A percentile compares a stretch with the other conserved stretches of the same genome.
Evolutionary conservation across 2,329 filamentous ascomycete genomes (phyloP).

Genomic region (Hypoxylon sp.): DNA sequence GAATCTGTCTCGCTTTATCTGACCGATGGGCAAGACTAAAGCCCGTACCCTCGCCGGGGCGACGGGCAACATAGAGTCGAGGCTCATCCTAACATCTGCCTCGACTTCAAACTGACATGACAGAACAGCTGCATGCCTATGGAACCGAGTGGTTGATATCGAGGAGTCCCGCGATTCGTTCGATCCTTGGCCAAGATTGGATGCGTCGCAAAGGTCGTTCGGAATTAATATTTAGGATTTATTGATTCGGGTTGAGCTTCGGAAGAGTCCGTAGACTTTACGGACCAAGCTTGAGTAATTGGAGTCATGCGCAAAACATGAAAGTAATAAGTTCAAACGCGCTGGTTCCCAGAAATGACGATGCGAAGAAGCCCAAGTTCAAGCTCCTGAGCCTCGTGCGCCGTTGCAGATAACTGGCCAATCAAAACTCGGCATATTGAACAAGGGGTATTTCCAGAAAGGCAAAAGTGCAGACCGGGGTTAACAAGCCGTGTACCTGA

Average conservation of each 20-base stretch:
- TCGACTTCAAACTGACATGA: slow-evolving; percentile 47
- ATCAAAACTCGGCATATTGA: slow-evolving; percentile 22
- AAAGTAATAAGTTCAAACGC: slow-evolving; percentile 26
- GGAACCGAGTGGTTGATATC: slow-evolving; percentile 16
- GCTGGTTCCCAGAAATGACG: slow-evolving; percentile 30
- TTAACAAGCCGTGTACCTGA: slow-evolving; percentile 19
- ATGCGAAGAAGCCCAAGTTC: slow-evolving; percentile 42
- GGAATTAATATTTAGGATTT: slow-evolving; percentile 18
- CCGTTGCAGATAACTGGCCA: slow-evolving; percentile 33
- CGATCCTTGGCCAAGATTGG: slow-evolving; percentile 18
- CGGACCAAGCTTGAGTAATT: neutral
- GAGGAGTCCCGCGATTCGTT: slow-evolving; percentile 26
- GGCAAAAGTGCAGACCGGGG: slow-evolving; percentile 30
- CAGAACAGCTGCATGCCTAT: slow-evolving; percentile 50
- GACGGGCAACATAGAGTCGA: slow-evolving; percentile 91
- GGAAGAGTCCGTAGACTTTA: neutral
- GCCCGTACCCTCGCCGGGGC: slow-evolving; percentile 92
- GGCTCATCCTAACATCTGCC: slow-evolving; percentile 78
- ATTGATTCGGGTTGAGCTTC: slow-evolving; percentile 5
- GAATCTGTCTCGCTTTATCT: slow-evolving; percentile 87
- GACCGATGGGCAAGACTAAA: slow-evolving; percentile 87
- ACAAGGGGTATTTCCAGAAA: slow-evolving; percentile 43
- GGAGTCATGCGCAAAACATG: slow-evolving; percentile 5
- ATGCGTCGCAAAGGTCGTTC: slow-evolving; percentile 36
- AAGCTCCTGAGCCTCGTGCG: slow-evolving; percentile 49